phyloP scores from a whole-genome alignment of 2,329 filamentous ascomycete species.

The Leptoxyphium fumago region DNA sequence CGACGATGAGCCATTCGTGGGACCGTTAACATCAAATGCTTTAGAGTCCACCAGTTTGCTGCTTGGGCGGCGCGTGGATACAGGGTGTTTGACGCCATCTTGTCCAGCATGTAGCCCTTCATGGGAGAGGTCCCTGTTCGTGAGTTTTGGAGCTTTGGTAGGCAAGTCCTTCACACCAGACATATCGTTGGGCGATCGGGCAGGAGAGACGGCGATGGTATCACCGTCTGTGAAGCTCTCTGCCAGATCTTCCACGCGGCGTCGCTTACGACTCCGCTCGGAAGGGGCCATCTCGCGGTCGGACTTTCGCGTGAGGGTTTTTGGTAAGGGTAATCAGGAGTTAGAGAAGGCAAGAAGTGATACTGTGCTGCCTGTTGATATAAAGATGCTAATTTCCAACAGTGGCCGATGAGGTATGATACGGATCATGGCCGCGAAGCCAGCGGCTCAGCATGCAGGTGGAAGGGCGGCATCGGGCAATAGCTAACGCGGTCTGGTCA shows the following conservation, averaged over 20 bases:
- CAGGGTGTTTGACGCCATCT: too few species aligned
- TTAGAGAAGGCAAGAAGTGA: constrained; percentile 12
- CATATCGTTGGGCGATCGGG: constrained; percentile 15
- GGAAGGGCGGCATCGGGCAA: neutral
- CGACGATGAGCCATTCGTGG: too few species aligned
- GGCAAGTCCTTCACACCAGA: too few species aligned
- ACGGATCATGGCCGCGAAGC: constrained; percentile 11
- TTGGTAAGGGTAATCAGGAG: constrained; percentile 5
- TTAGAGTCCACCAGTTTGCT: too few species aligned
- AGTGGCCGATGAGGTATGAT: constrained; percentile 15
- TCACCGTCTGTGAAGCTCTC: constrained; percentile 43
- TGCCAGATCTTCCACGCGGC: constrained; percentile 46
- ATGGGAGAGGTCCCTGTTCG: too few species aligned
- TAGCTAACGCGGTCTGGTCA: neutral
- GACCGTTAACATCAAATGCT: too few species aligned
- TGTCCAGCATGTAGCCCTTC: too few species aligned
- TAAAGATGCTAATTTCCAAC: constrained; percentile 15
- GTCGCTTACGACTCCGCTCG: constrained; percentile 34
- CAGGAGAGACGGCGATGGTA: constrained; percentile 43
- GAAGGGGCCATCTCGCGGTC: constrained; percentile 42
- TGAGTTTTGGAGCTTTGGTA: too few species aligned
- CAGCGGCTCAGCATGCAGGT: neutral
- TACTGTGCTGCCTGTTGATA: constrained; percentile 17
- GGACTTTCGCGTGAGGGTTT: constrained; percentile 41
- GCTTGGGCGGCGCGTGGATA: too few species aligned